These are phyloP conservation scores for Bruguiera hainesii DNA, from an alignment of 441 rosid genomes.

Conservation along the genomic window DNA sequence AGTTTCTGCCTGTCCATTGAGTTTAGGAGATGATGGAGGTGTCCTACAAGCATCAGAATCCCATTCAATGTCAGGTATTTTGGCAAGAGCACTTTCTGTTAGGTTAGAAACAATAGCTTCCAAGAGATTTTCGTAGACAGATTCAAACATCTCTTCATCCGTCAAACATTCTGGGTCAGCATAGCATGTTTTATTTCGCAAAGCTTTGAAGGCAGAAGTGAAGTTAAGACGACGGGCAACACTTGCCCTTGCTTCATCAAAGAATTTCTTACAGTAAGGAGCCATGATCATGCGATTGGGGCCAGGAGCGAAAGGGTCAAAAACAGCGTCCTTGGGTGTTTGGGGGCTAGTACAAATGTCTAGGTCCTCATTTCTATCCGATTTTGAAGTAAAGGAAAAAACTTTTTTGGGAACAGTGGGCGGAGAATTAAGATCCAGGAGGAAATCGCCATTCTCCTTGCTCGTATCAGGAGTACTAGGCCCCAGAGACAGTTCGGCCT, in stretches of 20 bases:
- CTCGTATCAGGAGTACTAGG: constrained; percentile 51
- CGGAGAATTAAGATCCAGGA: constrained; percentile 37
- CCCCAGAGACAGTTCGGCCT: constrained; percentile 24
- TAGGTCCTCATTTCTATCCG: constrained; percentile 1
- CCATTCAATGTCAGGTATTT: constrained; percentile 30
- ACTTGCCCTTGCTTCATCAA: constrained; percentile 36
- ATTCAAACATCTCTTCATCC: constrained; percentile 57
- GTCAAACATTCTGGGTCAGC: constrained; percentile 32
- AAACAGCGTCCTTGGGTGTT: constrained; percentile 50
- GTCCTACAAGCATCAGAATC: constrained; percentile 51
- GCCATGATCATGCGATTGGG: constrained; percentile 34
- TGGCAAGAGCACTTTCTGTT: constrained; percentile 37
- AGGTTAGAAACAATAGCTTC: constrained; percentile 47
- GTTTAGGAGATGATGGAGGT: constrained; percentile 37
- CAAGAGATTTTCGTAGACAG: constrained; percentile 52
- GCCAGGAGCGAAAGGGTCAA: constrained; percentile 57
- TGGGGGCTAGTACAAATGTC: constrained; percentile 24
- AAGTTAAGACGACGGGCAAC: constrained; percentile 41
- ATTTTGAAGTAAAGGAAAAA: constrained; percentile 13
- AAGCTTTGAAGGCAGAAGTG: constrained; percentile 17
- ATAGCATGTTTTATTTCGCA: constrained; percentile 9
- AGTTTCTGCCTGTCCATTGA: constrained; percentile 45
- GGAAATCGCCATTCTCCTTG: constrained; percentile 44
- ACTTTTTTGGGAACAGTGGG: constrained; percentile 29
- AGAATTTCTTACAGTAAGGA: constrained; percentile 45